Base-by-base conservation (phyloP, 2,329 filamentous ascomycete species). In the Nemania sp. region DNA sequence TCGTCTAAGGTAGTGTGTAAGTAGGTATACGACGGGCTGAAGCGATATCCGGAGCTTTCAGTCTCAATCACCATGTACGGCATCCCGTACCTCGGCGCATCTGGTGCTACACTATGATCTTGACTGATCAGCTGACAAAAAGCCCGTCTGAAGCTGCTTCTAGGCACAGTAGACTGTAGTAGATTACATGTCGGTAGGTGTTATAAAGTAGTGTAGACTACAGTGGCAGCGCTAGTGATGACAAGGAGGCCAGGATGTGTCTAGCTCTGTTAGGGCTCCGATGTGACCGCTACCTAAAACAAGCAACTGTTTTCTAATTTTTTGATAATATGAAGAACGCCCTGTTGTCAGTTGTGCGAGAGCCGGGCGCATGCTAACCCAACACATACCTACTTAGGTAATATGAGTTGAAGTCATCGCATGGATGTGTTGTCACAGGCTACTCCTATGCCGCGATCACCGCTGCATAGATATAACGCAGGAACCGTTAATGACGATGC, bases 71-170 rank as follows among this genome's bases (percentile, higher is more conserved):
- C 25, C 37, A 50, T 47, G 37, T 48, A 39, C 34, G 32, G 48
- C 47, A 35, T 21, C 35, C 35, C 39, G 52, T 48, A 35, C 18
- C 18, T 52, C 21, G 43, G 42, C 18, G 32, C 20, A 50, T 49
- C 42, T 34, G 29, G 29, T 54, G 50, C 25, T 29, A 4, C 25
- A 35, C 42, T 40, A 46, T 53, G 40, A 50, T 39, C 35, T 29
- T 32, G 20, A 35, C 50, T 40, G 50, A 54, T 57, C 50, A 57
- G 54, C 55, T 51, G 39, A 54, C 53, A 35, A 45, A n/a, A 43
- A 34, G 17, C 47, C 35, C 25, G 48, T 39, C 35, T 43, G 40
- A 37, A 60, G 49, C 29, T 54, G 50, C 40, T 47, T 39, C 40
- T 21, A 39, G 46, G 54, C 18, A 50, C 54, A 43, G n/a, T 32